These are phyloP conservation scores for Chiua virens DNA, from an alignment of 768 basidiomycete genomes.

Conservation along the genomic window DNA sequence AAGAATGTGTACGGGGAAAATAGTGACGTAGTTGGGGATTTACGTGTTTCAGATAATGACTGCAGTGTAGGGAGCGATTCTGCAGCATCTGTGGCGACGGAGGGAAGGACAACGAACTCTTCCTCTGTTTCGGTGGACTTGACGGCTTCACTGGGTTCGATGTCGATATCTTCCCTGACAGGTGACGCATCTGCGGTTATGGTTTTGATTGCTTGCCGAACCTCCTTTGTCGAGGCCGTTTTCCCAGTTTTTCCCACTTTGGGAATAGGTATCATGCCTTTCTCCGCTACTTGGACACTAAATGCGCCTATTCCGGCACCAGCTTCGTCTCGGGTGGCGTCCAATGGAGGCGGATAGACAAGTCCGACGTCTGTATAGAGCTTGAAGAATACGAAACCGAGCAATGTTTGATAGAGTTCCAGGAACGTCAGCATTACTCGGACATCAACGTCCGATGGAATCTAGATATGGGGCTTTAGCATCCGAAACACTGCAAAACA, in stretches of 20 bases:
- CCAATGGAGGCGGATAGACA: slow-evolving; percentile 93
- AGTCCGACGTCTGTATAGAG: slow-evolving; percentile 94
- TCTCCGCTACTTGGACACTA: slow-evolving; percentile 57
- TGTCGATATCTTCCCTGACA: slow-evolving; percentile 38
- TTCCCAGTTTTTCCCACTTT: slow-evolving; percentile 20
- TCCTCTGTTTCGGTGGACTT: slow-evolving; percentile 46
- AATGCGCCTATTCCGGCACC: slow-evolving; percentile 91
- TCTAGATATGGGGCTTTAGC: slow-evolving; percentile 43
- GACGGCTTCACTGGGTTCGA: slow-evolving; percentile 30
- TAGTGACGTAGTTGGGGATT: slow-evolving; percentile 56
- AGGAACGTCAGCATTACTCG: slow-evolving; percentile 98
- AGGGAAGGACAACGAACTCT: slow-evolving; percentile 66
- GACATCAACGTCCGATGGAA: slow-evolving; percentile 94
- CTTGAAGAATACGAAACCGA: slow-evolving; percentile 96
- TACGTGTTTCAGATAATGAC: slow-evolving; percentile 59
- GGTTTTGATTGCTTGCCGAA: slow-evolving; percentile 48
- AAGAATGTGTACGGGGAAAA: slow-evolving; percentile 90
- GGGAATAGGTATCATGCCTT: slow-evolving; percentile 18
- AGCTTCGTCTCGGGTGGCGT: slow-evolving; percentile 76
- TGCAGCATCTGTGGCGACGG: slow-evolving; percentile 47
- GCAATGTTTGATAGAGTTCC: slow-evolving; percentile 94
- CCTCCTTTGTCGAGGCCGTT: slow-evolving; percentile 55
- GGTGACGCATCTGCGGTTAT: slow-evolving; percentile 30
- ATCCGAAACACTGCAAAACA: background rate
- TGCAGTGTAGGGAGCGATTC: slow-evolving; percentile 66